Base-by-base conservation (phyloP, 208 protist species). In the Trypanosomatidae sp. region DNA sequence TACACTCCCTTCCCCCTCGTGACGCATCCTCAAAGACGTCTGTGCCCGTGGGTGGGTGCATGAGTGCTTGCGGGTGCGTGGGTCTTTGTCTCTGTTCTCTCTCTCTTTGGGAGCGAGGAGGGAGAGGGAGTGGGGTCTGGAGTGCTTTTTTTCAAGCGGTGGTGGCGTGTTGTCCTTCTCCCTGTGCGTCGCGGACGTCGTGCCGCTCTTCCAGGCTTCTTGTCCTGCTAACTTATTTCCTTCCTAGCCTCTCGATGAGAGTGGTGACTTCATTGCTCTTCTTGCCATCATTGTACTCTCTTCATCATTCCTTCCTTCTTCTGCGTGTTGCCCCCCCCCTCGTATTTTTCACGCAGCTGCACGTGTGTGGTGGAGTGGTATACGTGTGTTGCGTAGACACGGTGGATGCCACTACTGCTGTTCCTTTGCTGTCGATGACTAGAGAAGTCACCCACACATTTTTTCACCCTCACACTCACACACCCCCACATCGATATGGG, bases 271-370 rank as follows among this genome's bases (percentile, higher is more conserved):
- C 67, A 44, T 67, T 41, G 44, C 0, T 60, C 44, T 50, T 30
- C 41, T 39, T 6, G 10, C 10, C 59, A 47, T 75, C 25, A 10
- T 75, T 64, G 56, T 28, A n/a, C 62, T 62, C 2, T 67, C 19
- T 69, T 46, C 13, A 70, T 80, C 17, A 58, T 17, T 69, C 62
- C 72, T 46, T 73, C 5, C 60, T 77, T 50, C 69, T 76, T 56
- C 22, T 64, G 22, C 7, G 22, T 65, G 64, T 69, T 33, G 15
- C 46, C 46, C 13, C 9, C 46, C 15, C 15, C 46, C 7, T 49
- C 46, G 33, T 62, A n/a, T 49, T 55, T 69, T 33, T 52, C 33
- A 59, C 53, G 0, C 53, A 13, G 17, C 33, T 43, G 30, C 22
- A 22, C 30, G 15, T 62, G n/a, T 33, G 30, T 33, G 41, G 3